Percentiles rank a stretch among this genome's conserved stretches.
Evolutionary conservation across 116 monocot species (phyloP).

Genomic region (Dioscorea cayenensis): DNA sequence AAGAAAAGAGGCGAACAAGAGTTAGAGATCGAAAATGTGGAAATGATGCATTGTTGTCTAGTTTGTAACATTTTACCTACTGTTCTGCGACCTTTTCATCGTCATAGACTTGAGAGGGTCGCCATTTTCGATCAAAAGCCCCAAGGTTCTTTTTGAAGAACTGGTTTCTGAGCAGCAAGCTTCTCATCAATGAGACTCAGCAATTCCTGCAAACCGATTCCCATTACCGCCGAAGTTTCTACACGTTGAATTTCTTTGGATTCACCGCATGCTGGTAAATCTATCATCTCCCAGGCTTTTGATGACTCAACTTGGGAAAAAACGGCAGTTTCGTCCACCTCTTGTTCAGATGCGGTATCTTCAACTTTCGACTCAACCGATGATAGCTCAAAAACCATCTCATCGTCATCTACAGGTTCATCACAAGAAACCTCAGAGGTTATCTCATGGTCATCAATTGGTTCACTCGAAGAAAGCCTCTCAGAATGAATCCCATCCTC

Average conservation of each 20-base stretch:
- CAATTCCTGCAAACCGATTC: constrained; percentile 78
- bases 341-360: constrained; percentile 15
- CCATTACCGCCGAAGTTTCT: constrained; percentile 70
- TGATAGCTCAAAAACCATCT: constrained; percentile 2
- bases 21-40: too few relatives aligned
- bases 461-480: constrained; percentile 1
- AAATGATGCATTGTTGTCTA: neutral
- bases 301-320: neutral
- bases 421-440: constrained; percentile 7
- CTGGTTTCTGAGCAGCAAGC: constrained; percentile 21
- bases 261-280: constrained; percentile 6
- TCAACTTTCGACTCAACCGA: neutral
- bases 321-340: constrained; percentile 1
- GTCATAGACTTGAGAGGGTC: constrained; percentile 28
- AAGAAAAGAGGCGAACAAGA: too few relatives aligned
- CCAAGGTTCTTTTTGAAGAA: constrained; percentile 28
- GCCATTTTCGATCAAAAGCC: constrained; percentile 77
- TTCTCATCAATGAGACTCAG: constrained; percentile 59
- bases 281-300: constrained; percentile 4
- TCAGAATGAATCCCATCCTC: constrained; percentile 10
- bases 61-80: constrained; percentile 11
- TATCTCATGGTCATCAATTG: constrained; percentile 14
- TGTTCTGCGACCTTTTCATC: constrained; percentile 27
- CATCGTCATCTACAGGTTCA: constrained; percentile 12
- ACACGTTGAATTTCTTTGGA: constrained; percentile 19